These are phyloP conservation scores for Chlorella vulgaris DNA, from an alignment of 139 green algal species.

Conservation along the genomic window DNA sequence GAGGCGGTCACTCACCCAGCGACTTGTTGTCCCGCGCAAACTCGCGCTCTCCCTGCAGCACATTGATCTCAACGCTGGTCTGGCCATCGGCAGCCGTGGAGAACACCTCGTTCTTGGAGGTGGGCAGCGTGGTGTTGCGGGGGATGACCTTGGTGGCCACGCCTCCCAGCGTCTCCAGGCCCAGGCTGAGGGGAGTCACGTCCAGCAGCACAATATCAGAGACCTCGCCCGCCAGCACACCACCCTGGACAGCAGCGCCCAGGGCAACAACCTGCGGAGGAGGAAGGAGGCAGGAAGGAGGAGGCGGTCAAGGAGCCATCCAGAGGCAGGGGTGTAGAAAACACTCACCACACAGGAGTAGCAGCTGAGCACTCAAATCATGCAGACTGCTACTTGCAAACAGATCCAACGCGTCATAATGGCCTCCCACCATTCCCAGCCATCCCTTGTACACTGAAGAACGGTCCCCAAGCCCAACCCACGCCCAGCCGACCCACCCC, in stretches of 20 bases:
- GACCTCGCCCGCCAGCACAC: constrained; percentile 80
- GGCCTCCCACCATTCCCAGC: no score
- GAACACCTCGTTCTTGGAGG: constrained; percentile 99
- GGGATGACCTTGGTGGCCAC: constrained; percentile 94
- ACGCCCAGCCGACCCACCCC: no score
- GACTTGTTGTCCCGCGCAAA: constrained; percentile 98
- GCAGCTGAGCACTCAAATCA: no score
- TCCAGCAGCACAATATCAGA: constrained; percentile 98
- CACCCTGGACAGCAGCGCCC: constrained; percentile 95
- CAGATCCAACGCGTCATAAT: no score
- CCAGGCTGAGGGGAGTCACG: constrained; percentile 90
- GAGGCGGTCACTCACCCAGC: constrained; percentile 15
- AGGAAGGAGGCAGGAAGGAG: no score
- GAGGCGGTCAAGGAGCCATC: no score
- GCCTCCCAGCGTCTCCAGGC: constrained; percentile 94
- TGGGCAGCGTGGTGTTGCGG: constrained; percentile 98
- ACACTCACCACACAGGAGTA: no score
- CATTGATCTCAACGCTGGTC: constrained; percentile 91
- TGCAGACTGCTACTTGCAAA: no score
- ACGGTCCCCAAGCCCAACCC: no score
- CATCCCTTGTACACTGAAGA: no score
- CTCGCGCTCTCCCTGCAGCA: constrained; percentile 79
- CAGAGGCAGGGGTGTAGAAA: no score
- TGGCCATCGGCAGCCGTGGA: constrained; percentile 99
- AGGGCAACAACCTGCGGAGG: no score